These are phyloP conservation scores for Cutaneotrichosporon arboriforme DNA, from an alignment of 1,284 basidiomycete species.

Conservation along the genomic window DNA sequence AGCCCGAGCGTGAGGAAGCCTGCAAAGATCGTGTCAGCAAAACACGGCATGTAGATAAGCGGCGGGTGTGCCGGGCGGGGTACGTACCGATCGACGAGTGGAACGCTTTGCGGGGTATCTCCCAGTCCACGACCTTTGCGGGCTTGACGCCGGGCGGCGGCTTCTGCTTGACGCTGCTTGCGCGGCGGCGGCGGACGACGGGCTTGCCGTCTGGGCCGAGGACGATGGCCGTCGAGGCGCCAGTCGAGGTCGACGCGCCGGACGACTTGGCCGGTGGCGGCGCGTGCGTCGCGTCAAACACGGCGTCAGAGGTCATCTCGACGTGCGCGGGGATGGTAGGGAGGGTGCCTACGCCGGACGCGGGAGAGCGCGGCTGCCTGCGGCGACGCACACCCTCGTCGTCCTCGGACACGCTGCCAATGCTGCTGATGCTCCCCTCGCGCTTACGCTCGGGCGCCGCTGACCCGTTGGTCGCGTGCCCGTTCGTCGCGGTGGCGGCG, in stretches of 20 bases:
- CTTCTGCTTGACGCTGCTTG: conserved; percentile 37
- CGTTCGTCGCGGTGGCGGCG: neutral
- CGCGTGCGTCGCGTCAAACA: conserved; percentile 4
- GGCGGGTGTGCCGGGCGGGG: neutral
- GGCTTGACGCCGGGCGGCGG: conserved; percentile 42
- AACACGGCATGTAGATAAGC: neutral
- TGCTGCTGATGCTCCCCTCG: neutral
- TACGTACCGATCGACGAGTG: conserved; percentile 82
- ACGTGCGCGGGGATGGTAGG: conserved; percentile 33
- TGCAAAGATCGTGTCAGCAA: conserved; percentile 38
- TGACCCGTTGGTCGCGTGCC: conserved; percentile 3
- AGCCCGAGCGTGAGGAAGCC: conserved; percentile 80
- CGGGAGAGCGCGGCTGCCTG: conserved; percentile 7
- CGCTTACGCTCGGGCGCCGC: neutral
- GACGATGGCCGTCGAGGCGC: neutral
- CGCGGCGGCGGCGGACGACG: conserved; percentile 29
- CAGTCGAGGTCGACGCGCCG: neutral
- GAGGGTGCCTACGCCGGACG: conserved; percentile 19
- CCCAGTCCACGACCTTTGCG: conserved; percentile 51
- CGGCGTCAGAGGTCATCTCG: conserved; percentile 13
- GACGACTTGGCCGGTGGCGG: conserved; percentile 22
- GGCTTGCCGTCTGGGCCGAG: conserved; percentile 16
- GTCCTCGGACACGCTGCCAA: conserved; percentile 8
- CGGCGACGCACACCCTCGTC: conserved; percentile 8
- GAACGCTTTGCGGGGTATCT: conserved; percentile 84